These are phyloP conservation scores for Calonectria leucothoes DNA, from an alignment of 2,329 filamentous ascomycete species.

Conservation along the genomic window DNA sequence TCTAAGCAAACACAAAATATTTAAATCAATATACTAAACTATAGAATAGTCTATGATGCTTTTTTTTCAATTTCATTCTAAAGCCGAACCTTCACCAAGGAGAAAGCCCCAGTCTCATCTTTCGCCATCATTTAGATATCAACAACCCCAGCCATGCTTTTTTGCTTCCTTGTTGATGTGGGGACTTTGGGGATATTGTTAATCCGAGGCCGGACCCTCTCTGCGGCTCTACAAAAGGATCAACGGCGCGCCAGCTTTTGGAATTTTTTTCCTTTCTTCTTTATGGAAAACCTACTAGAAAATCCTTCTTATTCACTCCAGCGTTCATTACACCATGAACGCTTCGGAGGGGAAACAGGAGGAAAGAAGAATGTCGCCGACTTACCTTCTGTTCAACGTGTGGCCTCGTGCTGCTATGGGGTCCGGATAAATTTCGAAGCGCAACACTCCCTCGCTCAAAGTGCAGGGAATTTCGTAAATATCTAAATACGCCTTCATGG, in stretches of 20 bases:
- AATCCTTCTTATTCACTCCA: conserved; percentile 78
- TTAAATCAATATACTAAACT: background rate
- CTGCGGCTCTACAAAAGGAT: conserved; percentile 29
- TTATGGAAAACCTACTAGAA: conserved; percentile 55
- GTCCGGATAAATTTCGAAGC: conserved; percentile 50
- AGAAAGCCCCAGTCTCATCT: too few relatives aligned
- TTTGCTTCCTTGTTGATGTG: background rate
- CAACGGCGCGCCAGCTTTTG: conserved; percentile 9
- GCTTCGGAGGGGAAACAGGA: conserved; percentile 77
- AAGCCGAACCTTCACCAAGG: too few relatives aligned
- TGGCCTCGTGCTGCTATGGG: conserved; percentile 47
- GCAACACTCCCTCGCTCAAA: conserved; percentile 43
- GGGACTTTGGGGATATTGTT: conserved; percentile 36
- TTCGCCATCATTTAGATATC: background rate
- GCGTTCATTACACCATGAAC: conserved; percentile 65
- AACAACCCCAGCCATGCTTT: background rate
- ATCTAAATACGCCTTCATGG: background rate
- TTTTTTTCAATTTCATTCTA: too few relatives aligned
- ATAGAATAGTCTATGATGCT: background rate
- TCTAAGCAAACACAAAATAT: background rate
- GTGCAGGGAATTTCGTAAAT: background rate
- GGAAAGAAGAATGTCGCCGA: conserved; percentile 67
- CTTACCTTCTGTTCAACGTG: conserved; percentile 62
- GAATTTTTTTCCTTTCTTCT: conserved; percentile 44
- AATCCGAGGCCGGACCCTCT: conserved; percentile 37